Evolutionary conservation across 805 yeast genomes (phyloP), one percentile per base, ranked within the genome.

Genomic region (Candida ponderosae): DNA sequence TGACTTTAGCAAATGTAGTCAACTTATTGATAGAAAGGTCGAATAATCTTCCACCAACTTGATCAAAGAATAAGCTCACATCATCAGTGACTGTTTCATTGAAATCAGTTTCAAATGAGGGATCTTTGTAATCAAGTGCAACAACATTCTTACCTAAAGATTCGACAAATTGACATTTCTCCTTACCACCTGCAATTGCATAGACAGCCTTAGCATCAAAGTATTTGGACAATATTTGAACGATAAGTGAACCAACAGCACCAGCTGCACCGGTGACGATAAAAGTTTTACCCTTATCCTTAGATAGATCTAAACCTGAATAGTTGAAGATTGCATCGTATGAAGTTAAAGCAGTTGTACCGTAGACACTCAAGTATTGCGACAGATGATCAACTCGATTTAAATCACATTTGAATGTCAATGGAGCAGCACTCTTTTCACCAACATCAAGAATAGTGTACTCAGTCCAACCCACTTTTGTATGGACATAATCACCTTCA

Each of bases 181-280:
- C 78, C 5, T 58, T 65, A 9, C 78, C 71, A 39, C 85, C 83
- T 15, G 83, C 74, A 44, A 77, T 68, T 31, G 79, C 85, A 50
- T 77, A 65, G 19, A 79, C 78, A 45, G 65, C 70, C 31, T 65
- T 57, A 21, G 80, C 80, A 28, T 71, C 70, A 51, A 70, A 63
- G 10, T 72, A 55, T 29, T 68, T 59, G 41, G 74, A 61, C 31
- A 83, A 79, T 11, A 79, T 51, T 53, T 78, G 84, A 17, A 77
- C 72, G 34, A 65, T 72, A 34, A 68, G 57, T 19, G 75, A 67
- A 13, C 86, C 86, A n/a, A 80, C 79, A n/a, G 84, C 83, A 42
- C 87, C 87, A 7, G 80, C 70, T 13, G 86, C 86, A 40, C 83
- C 85, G 16, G 79, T 71, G 32, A 79, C 61, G 32, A 77, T 57